Evolutionary conservation across 768 basidiomycete genomes (phyloP).

Genomic region (Asterophora parasitica): DNA sequence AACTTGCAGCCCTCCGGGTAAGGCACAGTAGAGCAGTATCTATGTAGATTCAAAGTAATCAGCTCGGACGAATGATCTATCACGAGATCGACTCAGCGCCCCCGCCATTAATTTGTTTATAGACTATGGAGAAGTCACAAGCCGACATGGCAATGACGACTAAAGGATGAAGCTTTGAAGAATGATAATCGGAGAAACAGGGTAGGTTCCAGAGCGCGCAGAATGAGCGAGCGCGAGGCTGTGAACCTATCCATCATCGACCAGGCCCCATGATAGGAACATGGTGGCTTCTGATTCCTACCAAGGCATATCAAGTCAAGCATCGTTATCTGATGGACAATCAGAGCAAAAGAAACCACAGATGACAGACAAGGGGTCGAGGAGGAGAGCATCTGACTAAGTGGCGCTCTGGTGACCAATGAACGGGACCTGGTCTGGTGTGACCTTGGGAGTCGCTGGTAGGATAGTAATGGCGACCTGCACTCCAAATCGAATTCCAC

Average conservation of each 20-base stretch:
- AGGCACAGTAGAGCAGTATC: too few species aligned
- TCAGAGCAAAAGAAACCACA: not conserved
- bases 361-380: not conserved
- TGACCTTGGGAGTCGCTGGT: not conserved
- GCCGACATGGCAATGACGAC: not conserved
- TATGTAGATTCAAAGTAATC: too few species aligned
- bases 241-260: not conserved
- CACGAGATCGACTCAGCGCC: too few species aligned
- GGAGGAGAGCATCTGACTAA: constrained; percentile 4
- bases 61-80: too few species aligned
- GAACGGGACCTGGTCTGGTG: not conserved
- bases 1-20: too few species aligned
- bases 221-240: not conserved
- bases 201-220: not conserved
- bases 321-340: constrained; percentile 15
- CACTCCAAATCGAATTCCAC: too few species aligned
- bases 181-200: not conserved
- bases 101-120: too few species aligned
- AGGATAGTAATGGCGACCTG: too few species aligned
- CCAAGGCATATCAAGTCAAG: not conserved
- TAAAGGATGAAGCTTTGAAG: not conserved
- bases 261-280: constrained; percentile 9
- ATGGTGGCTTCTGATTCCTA: constrained; percentile 6
- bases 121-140: too few species aligned
- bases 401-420: constrained; percentile 6